Evolutionary conservation across 345 rosid genomes (phyloP), one percentile per base, ranked within the genome.

Genomic region (Crucihimalaya himalaica): DNA sequence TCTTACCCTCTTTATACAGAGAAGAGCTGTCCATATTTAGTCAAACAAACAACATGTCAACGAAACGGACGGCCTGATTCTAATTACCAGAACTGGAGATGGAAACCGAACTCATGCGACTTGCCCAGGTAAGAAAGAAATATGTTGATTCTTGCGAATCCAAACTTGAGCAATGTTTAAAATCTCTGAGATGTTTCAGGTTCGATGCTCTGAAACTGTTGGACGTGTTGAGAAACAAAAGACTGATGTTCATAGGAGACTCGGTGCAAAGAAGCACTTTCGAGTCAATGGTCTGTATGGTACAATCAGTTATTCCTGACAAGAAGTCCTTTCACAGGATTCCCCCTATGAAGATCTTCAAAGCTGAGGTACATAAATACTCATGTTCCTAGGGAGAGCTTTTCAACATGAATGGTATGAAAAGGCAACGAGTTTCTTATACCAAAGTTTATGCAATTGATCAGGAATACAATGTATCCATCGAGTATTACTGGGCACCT

Each of bases 401-500:
- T 23, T 60, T 60, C 32, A 4, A 60, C 20, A 7, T 58, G 2
- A 59, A 6, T 35, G 20, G 11, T 50, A 16, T 5, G 5, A 31
- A 25, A 34, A 50, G 42, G 5, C 28, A 35, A 65, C 12, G 3
- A n/a, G 53, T 35, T 28, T 74, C 72, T 71, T 46, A 37, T 4
- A n/a, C 52, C 8, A 2, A 53, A 13, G 43, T 27, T 28, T 53
- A 37, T 21, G 63, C 62, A 48, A 71, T 48, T 48, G n/a, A 66
- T 75, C 81, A 93, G 98, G 98, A 94, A 60, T 91, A 80, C 77
- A 83, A 89, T 60, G 89, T 79, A 14, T 81, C 93, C 0, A 91
- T 91, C 0, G 97, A 91, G 85, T 89, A 95, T 66, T 91, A 88
- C 63, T 91, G 99, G 99, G 99, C 97, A 9, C 99, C 98, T 1